Conservation (phyloP, 768 basidiomycete genomes). For the Boletus reticulatus region DNA sequence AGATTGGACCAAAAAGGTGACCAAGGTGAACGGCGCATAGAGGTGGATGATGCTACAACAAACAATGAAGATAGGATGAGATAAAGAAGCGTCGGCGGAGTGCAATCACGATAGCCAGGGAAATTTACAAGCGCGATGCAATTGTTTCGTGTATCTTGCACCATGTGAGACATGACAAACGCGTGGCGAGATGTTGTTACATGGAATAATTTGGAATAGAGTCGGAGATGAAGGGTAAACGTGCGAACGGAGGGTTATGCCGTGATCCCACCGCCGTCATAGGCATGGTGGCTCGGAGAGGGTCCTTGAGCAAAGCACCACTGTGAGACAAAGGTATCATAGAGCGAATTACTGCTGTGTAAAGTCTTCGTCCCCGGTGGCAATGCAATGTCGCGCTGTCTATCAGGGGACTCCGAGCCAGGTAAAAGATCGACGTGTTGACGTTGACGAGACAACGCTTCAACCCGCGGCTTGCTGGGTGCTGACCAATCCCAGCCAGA, state of each 20-base stretch:
- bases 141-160: not conserved
- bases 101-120: not conserved
- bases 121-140: not conserved
- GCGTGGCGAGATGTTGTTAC: not conserved
- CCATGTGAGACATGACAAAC: not conserved
- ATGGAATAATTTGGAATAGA: not conserved
- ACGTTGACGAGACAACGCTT: not conserved
- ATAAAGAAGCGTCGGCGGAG: not conserved
- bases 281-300: slow-evolving; percentile 22
- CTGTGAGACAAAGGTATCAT: slow-evolving; percentile 60
- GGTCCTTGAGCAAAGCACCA: slow-evolving; percentile 65
- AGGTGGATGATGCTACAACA: not conserved
- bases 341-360: slow-evolving; percentile 34
- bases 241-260: slow-evolving; percentile 5
- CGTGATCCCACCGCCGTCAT: slow-evolving; percentile 17
- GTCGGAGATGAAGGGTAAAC: not conserved
- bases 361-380: not conserved
- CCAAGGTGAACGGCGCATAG: not conserved
- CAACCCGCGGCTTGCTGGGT: not conserved
- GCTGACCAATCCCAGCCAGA: slow-evolving; percentile 26
- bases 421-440: not conserved
- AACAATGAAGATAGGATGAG: not conserved
- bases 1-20: too few relatives aligned
- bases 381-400: not conserved
- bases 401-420: slow-evolving; percentile 23